Evolutionary conservation across 1,139 yeast species (phyloP), one percentile per base, ranked within the genome.

Genomic region (Saccharomyces hybrid): DNA sequence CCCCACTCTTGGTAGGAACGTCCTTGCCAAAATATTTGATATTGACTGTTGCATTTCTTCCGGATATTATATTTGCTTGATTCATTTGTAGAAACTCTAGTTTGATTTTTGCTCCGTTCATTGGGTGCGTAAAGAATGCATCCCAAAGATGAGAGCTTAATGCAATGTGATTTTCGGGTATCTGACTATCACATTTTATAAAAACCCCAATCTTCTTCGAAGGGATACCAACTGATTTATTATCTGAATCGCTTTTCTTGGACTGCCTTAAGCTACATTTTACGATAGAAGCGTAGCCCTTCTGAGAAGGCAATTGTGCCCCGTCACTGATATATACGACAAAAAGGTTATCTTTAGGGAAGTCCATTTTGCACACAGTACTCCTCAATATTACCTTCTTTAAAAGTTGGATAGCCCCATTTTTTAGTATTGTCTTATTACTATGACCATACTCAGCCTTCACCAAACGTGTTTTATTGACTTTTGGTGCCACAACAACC

Each of bases 401-500:
- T 9, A 20, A 9, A 38, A 20, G 25, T 11, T 9, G 44, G 44
- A 9, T 20, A 9, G n/a, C 11, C 20, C 20, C 25, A 38, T n/a
- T 20, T 11, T 38, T 38, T 6, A n/a, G 8, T 4, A 14, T 38
- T 9, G 11, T 38, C 4, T 38, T 13, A 20, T 20, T 20, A 38
- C 5, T 38, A 23, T 20, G 44, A 16, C 4, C 23, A 16, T 34
- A 11, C 23, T 34, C 42, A 9, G 11, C 20, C 25, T 38, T 51
- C 27, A 57, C 60, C 49, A 53, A 55, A 34, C 62, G 68, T 63
- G 71, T 72, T 61, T 73, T 73, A 60, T 83, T 71, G 27, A 78
- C 76, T 66, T 86, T 85, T 9, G 96, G 97, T 2, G 96, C 90
- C 53, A 93, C 84, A 49, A 88, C 82, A 8, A 91, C 80, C 64